Evolutionary conservation across 129 eudicot species (phyloP).

Genomic region (Sambucus nigra): DNA sequence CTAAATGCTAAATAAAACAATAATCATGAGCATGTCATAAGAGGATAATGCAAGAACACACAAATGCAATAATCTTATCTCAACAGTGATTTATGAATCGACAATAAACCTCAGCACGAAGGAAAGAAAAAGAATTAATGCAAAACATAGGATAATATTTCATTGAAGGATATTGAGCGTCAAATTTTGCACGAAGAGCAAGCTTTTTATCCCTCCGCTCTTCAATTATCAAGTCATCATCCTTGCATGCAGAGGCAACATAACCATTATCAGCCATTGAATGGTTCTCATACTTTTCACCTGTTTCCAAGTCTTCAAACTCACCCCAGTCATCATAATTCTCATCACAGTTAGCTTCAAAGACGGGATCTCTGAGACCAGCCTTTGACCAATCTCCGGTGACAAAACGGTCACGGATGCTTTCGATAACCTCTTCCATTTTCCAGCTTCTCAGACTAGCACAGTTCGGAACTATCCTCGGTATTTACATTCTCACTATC

Average conservation of each 20-base stretch:
- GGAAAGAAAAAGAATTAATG: no score
- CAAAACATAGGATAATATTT: no score
- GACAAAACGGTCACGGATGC: conserved; percentile 86
- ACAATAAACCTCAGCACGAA: no score
- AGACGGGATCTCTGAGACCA: conserved; percentile 42
- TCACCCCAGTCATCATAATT: conserved; percentile 57
- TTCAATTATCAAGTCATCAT: conserved; percentile 30
- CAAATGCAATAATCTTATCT: no score
- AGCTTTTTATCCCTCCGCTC: conserved; percentile 77
- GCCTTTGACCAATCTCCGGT: conserved; percentile 95
- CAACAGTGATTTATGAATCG: no score
- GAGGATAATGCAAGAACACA: no score
- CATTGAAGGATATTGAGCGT: conserved; percentile 75
- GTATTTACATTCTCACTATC: conserved; percentile 34
- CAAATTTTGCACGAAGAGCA: conserved; percentile 95
- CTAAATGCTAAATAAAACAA: no score
- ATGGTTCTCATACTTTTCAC: conserved; percentile 44
- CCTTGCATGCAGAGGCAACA: conserved; percentile 14
- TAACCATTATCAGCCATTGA: conserved; percentile 19
- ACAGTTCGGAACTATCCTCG: conserved; percentile 61
- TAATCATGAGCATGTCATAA: no score
- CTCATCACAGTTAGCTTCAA: conserved; percentile 38
- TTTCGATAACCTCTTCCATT: conserved; percentile 38
- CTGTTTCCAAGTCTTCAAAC: conserved; percentile 87
- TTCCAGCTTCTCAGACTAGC: conserved; percentile 48